Evolutionary conservation across 2,329 filamentous ascomycete genomes (phyloP), one percentile per base, ranked within the genome.

Genomic region (Calonectria crousiana): DNA sequence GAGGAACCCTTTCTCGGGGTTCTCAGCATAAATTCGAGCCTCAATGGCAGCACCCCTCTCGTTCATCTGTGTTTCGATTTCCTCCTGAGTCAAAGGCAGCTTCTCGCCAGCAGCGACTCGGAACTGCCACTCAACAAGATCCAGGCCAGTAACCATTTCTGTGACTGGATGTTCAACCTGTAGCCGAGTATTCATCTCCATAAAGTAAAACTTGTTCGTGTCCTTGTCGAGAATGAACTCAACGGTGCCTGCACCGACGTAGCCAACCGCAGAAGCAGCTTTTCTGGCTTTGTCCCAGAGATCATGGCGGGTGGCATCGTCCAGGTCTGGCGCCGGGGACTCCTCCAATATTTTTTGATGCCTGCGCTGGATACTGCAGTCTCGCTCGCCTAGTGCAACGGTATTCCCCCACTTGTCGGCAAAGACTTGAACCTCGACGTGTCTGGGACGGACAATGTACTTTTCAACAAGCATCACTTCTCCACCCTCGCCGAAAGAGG

Each of bases 141-240:
- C 91, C 8, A 92, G 90, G 8, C 92, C 92, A 2, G 92, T 93
- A 64, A 93, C 91, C 88, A 92, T 92, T 83, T 92, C 90, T 56
- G 88, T 98, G 26, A 98, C 97, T 0, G 97, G 97, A 81, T 99
- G 97, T 86, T 99, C 97, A 65, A 99, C 97, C 85, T 99, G 97
- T 26, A 99, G 88, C 67, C 97, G 90, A 0, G 97, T 98, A 81
- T 95, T 94, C 90, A 95, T 94, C 85, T 95, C 93, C 90, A 94
- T 93, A 79, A 95, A 95, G 84, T 92, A 98, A 84, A 97, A 98
- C 53, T 93, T 90, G 62, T 92, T 94, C 8, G 92, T 93, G 79
- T 95, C 92, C 82, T 95, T 94, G 84, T 98, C 95, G 6, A 98
- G 93, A 53, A 98, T 94, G 81, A 96, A 98, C 85, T 98, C 95